phyloP scores from a whole-genome alignment of 352 stramenopile genomes.

The Phytophthora idaei region DNA sequence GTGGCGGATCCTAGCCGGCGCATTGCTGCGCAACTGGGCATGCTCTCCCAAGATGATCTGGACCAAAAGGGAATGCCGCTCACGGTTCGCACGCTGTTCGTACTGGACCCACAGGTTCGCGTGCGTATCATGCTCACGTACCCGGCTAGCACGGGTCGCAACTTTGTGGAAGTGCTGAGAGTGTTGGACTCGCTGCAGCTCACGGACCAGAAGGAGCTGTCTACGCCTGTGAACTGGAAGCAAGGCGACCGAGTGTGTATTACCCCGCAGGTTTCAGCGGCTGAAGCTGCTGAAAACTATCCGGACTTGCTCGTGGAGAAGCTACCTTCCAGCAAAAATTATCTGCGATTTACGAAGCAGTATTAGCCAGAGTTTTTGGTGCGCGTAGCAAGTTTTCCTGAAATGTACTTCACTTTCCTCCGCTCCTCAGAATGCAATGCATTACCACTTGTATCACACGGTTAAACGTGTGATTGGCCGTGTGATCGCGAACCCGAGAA shows the following conservation, averaged over 20 bases:
- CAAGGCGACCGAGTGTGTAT: slow-evolving; percentile 74
- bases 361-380: slow-evolving; percentile 13
- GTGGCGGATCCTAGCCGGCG: slow-evolving; percentile 85
- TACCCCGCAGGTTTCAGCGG: slow-evolving; percentile 51
- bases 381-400: no score
- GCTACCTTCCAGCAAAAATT: slow-evolving; percentile 75
- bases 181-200: slow-evolving; percentile 91
- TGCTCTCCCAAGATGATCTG: slow-evolving; percentile 86
- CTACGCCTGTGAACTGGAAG: slow-evolving; percentile 82
- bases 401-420: no score
- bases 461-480: no score
- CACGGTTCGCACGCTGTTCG: slow-evolving; percentile 92
- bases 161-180: slow-evolving; percentile 93
- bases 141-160: slow-evolving; percentile 90
- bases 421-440: no score
- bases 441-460: no score
- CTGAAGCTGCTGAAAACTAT: slow-evolving; percentile 72
- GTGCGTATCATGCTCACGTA: slow-evolving; percentile 93
- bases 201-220: slow-evolving; percentile 50
- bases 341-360: slow-evolving; percentile 75
- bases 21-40: slow-evolving; percentile 86
- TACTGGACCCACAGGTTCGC: slow-evolving; percentile 90
- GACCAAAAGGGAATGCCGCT: slow-evolving; percentile 81
- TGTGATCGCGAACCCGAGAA: slow-evolving; percentile 59
- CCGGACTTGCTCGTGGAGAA: slow-evolving; percentile 59